Base-by-base conservation (phyloP, 1,284 basidiomycete genomes). In the Phaffia rhodozyma region DNA sequence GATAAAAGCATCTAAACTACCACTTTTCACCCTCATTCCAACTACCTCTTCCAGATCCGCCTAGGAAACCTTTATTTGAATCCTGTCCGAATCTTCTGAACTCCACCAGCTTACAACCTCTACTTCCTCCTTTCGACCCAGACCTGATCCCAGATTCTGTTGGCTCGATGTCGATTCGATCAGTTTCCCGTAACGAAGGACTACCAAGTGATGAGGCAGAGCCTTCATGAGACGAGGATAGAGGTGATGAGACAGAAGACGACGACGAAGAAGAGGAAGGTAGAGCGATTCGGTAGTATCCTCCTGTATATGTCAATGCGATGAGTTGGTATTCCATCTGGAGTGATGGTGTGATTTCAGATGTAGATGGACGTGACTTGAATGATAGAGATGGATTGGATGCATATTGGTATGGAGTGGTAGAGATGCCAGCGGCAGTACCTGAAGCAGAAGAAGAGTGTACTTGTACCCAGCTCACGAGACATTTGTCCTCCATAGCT, bases 251-350 rank as follows among this genome's bases (percentile, higher is more conserved):
- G 21, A 38, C 20, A 47, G 50, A 11, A 13, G 34, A 25, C 25
- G 62, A 30, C 0, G 55, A 25, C 23, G 61, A 58, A 29, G 57
- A 58, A 29, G 57, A 64, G 0, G 58, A 64, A 13, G 89, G 89
- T 34, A 93, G 76, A 18, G 85, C 82, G 11, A 94, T 79, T 6
- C 91, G 82, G 76, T 93, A 94, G 91, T 91, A 94, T n/a, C 91
- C 89, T 16, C 91, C 91, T 1, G 85, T 83, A 72, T 85, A 91
- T 0, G 90, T 94, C 67, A 94, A 76, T 3, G 87, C 89, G 60
- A 93, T 78, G 23, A 93, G 80, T 71, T 93, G 89, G 69, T 84
- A 82, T 69, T 89, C 84, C n/a, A 74, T 71, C 5, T 18, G 30
- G 9, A n/a, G 23, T 2, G 48, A 1, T 4, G 50, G 21, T 3